Base-by-base conservation (phyloP, 2,329 filamentous ascomycete genomes). In the Blastomyces silverae region DNA sequence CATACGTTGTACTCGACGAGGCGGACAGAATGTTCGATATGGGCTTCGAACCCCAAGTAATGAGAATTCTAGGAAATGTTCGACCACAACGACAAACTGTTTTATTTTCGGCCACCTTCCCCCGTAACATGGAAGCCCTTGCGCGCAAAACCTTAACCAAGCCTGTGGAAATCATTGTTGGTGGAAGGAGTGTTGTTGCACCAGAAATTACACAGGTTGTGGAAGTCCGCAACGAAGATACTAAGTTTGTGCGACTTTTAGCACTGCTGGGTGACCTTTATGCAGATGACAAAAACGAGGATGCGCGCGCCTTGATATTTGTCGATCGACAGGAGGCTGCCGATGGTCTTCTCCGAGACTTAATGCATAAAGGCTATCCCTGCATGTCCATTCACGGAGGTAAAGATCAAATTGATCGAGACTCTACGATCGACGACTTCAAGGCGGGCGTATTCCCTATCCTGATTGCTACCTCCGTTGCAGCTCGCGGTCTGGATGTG, bases 11-110 rank as follows among this genome's bases (percentile, higher is more conserved):
- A 13, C 85, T 99, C 50, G 94, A 99, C 74, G 94, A 99, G 79
- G 94, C 94, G 59, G 94, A 99, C 77, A 89, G 94, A 67, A 97
- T 99, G 94, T 97, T 97, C 74, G 94, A 99, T 76, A 97, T 99
- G 94, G 94, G 94, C 17, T 99, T 99, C 73, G 93, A 96, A 78
- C 93, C 94, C 1, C 94, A 99, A 76, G 92, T 99, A 63, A 94
- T 94, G 86, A 97, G 96, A 77, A 94, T 99, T 65, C 87, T 97
- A 74, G 87, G 87, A 69, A 96, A 94, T 72, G 89, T 96, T 75
- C 88, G 94, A 59, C 92, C 94, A 0, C 90, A 97, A 74, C 88
- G 90, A 61, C 94, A 99, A 75, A 96, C 92, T 0, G 92, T 97
- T 62, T 83, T 97, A 31, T 99, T 97, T 76, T 97, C 94, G 0